A percentile compares a stretch with the other conserved stretches of the same genome.
phyloP scores from a whole-genome alignment of 495 filamentous ascomycete species.

The Pyrenula aspistea region DNA sequence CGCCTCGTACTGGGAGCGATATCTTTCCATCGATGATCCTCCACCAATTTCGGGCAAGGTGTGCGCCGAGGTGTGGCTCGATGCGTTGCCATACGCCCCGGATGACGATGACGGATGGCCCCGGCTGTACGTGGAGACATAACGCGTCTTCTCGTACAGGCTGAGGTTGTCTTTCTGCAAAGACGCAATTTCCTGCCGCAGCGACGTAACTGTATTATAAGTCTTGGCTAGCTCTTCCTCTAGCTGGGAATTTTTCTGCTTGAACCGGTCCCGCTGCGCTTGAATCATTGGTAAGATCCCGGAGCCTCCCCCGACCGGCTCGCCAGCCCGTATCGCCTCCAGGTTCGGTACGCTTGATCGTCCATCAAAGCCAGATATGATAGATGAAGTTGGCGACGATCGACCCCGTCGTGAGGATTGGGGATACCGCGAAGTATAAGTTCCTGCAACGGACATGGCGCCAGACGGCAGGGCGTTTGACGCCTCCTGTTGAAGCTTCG shows the following conservation, averaged over 20 bases:
- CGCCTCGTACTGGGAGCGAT: conserved; percentile 86
- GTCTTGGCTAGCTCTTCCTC: conserved; percentile 80
- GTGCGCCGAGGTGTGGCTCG: conserved; percentile 62
- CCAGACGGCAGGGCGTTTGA: conserved; percentile 73
- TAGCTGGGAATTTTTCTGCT: conserved; percentile 84
- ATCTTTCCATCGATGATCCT: conserved; percentile 67
- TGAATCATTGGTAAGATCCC: conserved; percentile 97
- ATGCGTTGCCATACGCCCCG: conserved; percentile 56
- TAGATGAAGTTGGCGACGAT: conserved; percentile 90
- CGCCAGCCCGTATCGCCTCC: conserved; percentile 49
- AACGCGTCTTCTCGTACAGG: conserved; percentile 96
- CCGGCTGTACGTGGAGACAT: conserved; percentile 83
- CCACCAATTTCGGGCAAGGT: conserved; percentile 45
- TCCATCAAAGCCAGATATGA: conserved; percentile 89
- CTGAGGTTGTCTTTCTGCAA: conserved; percentile 94
- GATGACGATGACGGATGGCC: conserved; percentile 49
- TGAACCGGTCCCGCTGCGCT: conserved; percentile 95
- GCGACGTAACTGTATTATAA: conserved; percentile 69
- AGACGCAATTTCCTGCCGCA: conserved; percentile 82
- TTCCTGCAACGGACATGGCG: conserved; percentile 86
- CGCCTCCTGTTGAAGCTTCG: conserved; percentile 73
- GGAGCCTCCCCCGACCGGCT: conserved; percentile 68
- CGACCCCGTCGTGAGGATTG: conserved; percentile 59
- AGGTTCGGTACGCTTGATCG: conserved; percentile 37
- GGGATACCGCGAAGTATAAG: conserved; percentile 72